Base-by-base conservation (phyloP, 108 stramenopile genomes). In the Cylindrotheca fusiformis region DNA sequence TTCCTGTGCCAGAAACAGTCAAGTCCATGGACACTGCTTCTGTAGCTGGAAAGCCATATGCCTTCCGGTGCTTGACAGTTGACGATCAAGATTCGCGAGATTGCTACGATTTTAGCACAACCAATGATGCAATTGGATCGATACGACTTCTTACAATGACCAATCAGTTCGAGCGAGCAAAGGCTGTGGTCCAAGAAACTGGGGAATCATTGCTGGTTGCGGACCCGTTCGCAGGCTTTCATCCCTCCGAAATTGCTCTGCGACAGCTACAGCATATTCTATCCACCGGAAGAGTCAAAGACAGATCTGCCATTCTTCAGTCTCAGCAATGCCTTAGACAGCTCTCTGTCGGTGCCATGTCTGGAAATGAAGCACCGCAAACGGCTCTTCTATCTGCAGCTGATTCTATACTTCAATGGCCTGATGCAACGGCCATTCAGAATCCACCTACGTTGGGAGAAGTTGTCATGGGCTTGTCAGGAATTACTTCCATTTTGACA, bases 161-260 rank as follows among this genome's bases (percentile, higher is more conserved):
- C 10, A 46, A 75, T n/a, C 23, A 66, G 8, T 89, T 68, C 54
- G 69, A 74, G 5, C 67, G 79, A 28, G 85, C 84, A 3, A 65
- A 72, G 23, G 46, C 26, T 33, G 60, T 65, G 32, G 32, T 81
- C 19, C 55, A 63, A 31, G 49, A 75, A 23, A 46, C 63, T 44
- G 48, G 64, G 27, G 51, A 44, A 29, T 60, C 59, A 24, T 46
- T 33, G 25, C 56, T 75, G 55, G 31, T 76, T 23, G 45, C 62
- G 45, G 60, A 77, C 62, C 32, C 66, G 48, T 58, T 75, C 75
- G 63, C 70, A 48, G 27, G 82, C 55, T 71, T 87, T 58, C 58
- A 78, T 60, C 63, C 75, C 3, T 60, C 81, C 5, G 77, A 83
- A 57, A 70, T 91, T 55, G 68, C 80, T 12, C 56, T 87, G 2